phyloP scores from a whole-genome alignment of 2,329 filamentous ascomycete species.

The Apiospora koreana region DNA sequence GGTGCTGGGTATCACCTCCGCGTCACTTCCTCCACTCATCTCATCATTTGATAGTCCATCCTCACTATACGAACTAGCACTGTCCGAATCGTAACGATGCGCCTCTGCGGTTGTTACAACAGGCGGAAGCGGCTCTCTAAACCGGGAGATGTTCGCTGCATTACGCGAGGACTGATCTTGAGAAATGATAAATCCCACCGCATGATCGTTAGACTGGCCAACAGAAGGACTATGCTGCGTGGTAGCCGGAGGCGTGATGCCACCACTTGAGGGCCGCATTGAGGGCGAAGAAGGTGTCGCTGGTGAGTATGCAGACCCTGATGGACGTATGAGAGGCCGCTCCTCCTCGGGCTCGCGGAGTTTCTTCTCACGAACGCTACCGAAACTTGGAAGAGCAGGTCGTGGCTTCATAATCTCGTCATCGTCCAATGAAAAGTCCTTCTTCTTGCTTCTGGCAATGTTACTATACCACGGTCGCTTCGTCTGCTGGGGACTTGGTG shows the following conservation, averaged over 20 bases:
- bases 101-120: conserved; percentile 71
- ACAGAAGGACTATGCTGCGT: conserved; percentile 35
- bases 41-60: conserved; percentile 27
- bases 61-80: conserved; percentile 44
- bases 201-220: conserved; percentile 62
- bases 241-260: conserved; percentile 23
- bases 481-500: conserved; percentile 39
- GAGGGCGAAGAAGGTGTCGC: conserved; percentile 28
- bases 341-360: conserved; percentile 53
- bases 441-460: conserved; percentile 51
- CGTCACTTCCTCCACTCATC: conserved; percentile 19
- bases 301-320: conserved; percentile 37
- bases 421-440: conserved; percentile 55
- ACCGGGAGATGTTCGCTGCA: conserved; percentile 57
- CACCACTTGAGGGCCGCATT: conserved; percentile 25
- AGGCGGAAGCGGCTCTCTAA: conserved; percentile 67
- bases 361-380: conserved; percentile 69
- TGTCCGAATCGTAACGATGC: conserved; percentile 64
- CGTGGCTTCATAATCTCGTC: conserved; percentile 74
- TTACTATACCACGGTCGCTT: conserved; percentile 55
- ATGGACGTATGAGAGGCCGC: conserved; percentile 58
- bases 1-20: conserved; percentile 21
- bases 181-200: conserved; percentile 54
- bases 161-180: conserved; percentile 56
- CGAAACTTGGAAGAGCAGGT: conserved; percentile 73